Base-by-base conservation (phyloP, 2,329 filamentous ascomycete genomes). In the Cladophialophora immunda region DNA sequence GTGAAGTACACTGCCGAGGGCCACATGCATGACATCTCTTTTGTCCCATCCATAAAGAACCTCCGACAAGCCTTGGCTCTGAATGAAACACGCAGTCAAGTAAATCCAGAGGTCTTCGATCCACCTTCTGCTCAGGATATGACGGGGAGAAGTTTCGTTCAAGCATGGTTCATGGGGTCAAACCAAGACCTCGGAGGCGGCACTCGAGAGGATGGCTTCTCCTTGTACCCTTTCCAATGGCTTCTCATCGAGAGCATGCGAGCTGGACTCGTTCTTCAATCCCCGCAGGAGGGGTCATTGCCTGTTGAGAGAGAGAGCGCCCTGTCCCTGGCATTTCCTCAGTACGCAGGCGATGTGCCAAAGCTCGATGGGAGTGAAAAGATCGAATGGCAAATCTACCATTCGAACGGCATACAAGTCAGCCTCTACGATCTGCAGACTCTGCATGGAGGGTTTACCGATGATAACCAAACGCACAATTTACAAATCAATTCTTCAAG, bases 141-240 rank as follows among this genome's bases (percentile, higher is more conserved):
- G 56, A 34, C 62, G 64, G 69, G 45, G 67, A 70, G 45, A 50
- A 78, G 73, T 11, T 72, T 78, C 7, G 61, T 80, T 7, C 76
- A 81, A 66, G 79, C 79, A 1, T 79, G 77, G 78, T 82, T 81
- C 66, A 75, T 79, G 2, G 79, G 80, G 3, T 75, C 72, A 1
- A 76, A 81, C 59, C 71, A 69, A 6, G 79, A 82, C 56, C 73
- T 82, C 29, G 78, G 78, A 3, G 80, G 80, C 2, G 75, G 76
- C 1, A 69, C 76, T 2, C 70, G 68, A 29, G 73, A 78, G 3
- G 78, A 80, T 59, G 79, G 80, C 2, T 69, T 81, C 4, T 76
- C 78, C 4, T 70, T 82, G 2, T 82, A 81, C 67, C 79, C 80
- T 3, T 66, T 81, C 1, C 79, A 82, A 66, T 82, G 79, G 80